Conservation (phyloP, 257 asterid species). For the Forsythia suspensa region DNA sequence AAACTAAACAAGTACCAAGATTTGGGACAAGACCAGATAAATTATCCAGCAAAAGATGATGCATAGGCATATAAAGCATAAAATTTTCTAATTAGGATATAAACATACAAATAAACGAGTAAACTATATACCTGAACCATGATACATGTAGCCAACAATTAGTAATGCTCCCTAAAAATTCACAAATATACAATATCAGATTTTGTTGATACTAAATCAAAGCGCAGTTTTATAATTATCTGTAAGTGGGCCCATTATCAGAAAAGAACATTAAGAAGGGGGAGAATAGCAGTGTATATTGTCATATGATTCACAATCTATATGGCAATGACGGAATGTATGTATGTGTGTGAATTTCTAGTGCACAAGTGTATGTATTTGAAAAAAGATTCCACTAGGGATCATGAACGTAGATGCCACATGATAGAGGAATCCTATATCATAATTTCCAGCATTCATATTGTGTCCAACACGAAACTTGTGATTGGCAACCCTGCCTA, state of each 20-base stretch:
- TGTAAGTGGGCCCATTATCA: neutral
- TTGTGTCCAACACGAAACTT: neutral
- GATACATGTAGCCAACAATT: constrained; percentile 12
- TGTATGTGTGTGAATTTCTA: neutral
- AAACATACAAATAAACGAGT: neutral
- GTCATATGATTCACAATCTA: neutral
- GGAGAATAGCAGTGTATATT: neutral
- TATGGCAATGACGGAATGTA: neutral
- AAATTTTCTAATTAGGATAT: neutral
- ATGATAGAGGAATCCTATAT: neutral
- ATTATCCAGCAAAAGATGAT: constrained; percentile 3
- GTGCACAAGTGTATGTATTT: too few species aligned
- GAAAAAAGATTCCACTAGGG: neutral
- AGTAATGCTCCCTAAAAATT: constrained; percentile 15
- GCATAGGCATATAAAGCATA: neutral
- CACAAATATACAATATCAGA: neutral
- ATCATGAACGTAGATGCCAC: neutral
- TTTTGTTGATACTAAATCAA: neutral
- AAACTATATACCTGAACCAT: constrained; percentile 3
- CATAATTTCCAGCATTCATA: neutral
- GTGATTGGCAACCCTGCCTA: neutral
- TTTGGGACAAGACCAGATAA: neutral
- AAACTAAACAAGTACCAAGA: neutral
- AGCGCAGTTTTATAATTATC: neutral
- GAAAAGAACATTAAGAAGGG: neutral